phyloP scores from a whole-genome alignment of 768 basidiomycete genomes.

The Cubamyces lactineus region DNA sequence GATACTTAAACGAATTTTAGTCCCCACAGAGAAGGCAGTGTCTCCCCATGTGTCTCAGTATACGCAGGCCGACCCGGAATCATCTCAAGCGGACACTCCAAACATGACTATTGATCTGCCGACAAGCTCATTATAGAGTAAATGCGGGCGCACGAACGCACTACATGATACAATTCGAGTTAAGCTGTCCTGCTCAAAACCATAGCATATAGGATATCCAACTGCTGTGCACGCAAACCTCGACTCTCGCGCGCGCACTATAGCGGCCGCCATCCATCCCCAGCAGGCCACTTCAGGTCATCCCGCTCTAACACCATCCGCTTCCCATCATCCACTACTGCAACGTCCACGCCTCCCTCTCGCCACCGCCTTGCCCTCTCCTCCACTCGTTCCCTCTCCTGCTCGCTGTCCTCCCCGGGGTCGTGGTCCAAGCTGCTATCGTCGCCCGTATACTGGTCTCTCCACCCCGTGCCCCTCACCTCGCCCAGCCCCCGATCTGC shows the following conservation, averaged over 20 bases:
- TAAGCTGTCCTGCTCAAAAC: neutral
- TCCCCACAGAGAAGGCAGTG: no score
- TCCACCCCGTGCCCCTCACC: conserved; percentile 15
- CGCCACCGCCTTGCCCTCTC: conserved; percentile 23
- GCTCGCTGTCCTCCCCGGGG: conserved; percentile 18
- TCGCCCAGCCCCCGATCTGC: conserved; percentile 7
- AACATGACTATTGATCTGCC: no score
- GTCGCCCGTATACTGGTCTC: conserved; percentile 39
- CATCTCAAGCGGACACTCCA: no score
- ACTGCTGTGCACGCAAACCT: neutral
- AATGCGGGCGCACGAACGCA: neutral
- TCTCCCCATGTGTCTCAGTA: no score
- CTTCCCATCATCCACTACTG: conserved; percentile 14
- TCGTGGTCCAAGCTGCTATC: conserved; percentile 24
- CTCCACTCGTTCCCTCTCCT: conserved; percentile 22
- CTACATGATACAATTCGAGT: conserved; percentile 13
- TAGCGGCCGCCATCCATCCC: conserved; percentile 57
- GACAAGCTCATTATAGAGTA: neutral
- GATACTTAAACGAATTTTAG: no score
- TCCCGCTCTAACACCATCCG: conserved; percentile 44
- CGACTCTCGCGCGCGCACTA: conserved; percentile 8
- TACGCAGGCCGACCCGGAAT: no score
- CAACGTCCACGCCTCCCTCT: conserved; percentile 22
- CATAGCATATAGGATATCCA: neutral
- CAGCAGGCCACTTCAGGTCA: conserved; percentile 63